Percentiles rank a stretch among this genome's conserved stretches.
Evolutionary conservation across 2,329 filamentous ascomycete genomes (phyloP).

Genomic region (Dactylellina parvicollis): DNA sequence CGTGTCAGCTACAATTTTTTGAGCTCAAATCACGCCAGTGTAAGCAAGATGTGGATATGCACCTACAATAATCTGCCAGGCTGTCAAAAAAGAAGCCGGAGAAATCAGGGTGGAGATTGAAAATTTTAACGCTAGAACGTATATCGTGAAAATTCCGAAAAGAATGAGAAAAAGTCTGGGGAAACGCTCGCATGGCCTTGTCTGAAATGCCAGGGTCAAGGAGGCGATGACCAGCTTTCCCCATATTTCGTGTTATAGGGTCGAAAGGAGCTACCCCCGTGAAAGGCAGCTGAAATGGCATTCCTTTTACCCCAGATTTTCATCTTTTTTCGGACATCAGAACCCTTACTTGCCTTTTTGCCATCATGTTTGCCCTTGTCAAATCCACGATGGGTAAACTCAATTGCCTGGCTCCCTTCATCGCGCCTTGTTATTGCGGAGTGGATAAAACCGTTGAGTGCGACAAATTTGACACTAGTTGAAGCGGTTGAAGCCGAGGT

Average conservation of each 20-base stretch:
- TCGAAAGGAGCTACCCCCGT: neutral
- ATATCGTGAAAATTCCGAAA: neutral
- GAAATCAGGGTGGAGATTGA: neutral
- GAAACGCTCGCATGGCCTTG: constrained; percentile 2
- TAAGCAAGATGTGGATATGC: no score
- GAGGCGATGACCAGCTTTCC: constrained; percentile 13
- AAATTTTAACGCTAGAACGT: neutral
- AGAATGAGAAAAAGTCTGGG: constrained; percentile 5
- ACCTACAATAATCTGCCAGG: constrained; percentile 1
- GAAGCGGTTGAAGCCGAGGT: constrained; percentile 5
- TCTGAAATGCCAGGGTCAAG: neutral
- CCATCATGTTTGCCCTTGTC: neutral
- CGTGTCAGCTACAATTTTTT: no score
- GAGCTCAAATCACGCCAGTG: no score
- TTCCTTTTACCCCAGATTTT: constrained; percentile 26
- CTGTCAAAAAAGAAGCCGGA: constrained; percentile 3
- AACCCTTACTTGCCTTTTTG: neutral
- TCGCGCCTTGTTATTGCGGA: neutral
- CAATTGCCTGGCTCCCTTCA: neutral
- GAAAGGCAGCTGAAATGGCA: constrained; percentile 6
- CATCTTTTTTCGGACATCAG: neutral
- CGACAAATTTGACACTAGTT: neutral
- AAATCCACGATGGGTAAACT: neutral
- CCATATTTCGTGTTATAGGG: neutral
- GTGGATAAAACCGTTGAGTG: constrained; percentile 8